These are phyloP conservation scores for Aaosphaeria arxii DNA, from an alignment of 2,329 filamentous ascomycete genomes.

Conservation along the genomic window DNA sequence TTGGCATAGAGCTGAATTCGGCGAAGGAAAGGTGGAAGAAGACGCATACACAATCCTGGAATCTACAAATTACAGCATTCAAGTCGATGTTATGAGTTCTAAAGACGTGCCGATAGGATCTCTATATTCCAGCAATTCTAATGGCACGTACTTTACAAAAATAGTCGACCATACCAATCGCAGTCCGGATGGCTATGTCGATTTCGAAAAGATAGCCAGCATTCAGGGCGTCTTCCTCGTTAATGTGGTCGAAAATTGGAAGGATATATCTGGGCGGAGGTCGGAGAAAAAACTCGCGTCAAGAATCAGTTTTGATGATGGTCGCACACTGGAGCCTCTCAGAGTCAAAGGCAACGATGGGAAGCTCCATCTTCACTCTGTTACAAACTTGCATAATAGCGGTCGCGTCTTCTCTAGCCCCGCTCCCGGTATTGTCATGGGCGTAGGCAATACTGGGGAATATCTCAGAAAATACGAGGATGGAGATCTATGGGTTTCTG, in stretches of 20 bases:
- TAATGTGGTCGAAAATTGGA: constrained; percentile 83
- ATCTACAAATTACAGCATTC: constrained; percentile 96
- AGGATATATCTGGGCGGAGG: constrained; percentile 60
- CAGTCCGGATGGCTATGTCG: constrained; percentile 70
- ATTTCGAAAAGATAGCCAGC: constrained; percentile 90
- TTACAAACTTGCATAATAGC: constrained; percentile 78
- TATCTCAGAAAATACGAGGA: constrained; percentile 68
- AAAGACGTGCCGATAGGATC: constrained; percentile 72
- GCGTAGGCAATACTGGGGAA: constrained; percentile 83
- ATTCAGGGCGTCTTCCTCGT: constrained; percentile 92
- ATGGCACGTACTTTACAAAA: constrained; percentile 91
- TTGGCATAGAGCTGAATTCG: constrained; percentile 92
- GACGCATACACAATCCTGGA: constrained; percentile 89
- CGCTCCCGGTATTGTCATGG: constrained; percentile 91
- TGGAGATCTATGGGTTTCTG: constrained; percentile 81
- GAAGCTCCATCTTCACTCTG: constrained; percentile 82
- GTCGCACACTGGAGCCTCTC: constrained; percentile 75
- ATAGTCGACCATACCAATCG: constrained; percentile 93
- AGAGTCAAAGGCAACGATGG: constrained; percentile 64
- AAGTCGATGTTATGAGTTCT: constrained; percentile 84
- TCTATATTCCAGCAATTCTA: constrained; percentile 93
- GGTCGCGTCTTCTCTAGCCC: constrained; percentile 91
- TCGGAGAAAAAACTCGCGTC: constrained; percentile 68
- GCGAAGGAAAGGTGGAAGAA: constrained; percentile 79
- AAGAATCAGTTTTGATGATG: constrained; percentile 92